These are phyloP conservation scores for Coprinellus micaceus DNA, from an alignment of 768 basidiomycete species.

Conservation along the genomic window DNA sequence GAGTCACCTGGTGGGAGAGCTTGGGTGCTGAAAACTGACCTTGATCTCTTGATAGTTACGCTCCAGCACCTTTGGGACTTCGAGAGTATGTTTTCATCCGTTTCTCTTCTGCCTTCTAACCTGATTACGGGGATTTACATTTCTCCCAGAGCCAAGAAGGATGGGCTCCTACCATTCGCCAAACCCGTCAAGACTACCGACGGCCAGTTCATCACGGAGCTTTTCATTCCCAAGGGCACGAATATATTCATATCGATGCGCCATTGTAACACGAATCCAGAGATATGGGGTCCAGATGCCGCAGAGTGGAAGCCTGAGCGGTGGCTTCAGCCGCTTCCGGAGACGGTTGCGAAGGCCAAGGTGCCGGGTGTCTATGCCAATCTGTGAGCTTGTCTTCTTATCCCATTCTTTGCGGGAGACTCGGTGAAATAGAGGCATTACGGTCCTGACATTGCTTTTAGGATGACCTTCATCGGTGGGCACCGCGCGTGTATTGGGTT, in stretches of 20 bases:
- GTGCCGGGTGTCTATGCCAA: conserved; percentile 44
- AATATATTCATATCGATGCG: conserved; percentile 23
- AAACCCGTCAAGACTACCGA: conserved; percentile 22
- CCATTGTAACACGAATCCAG: conserved; percentile 36
- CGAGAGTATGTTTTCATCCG: conserved; percentile 14
- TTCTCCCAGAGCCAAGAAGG: conserved; percentile 17
- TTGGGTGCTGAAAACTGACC: conserved; percentile 19
- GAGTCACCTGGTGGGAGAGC: conserved; percentile 19
- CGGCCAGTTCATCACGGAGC: conserved; percentile 24
- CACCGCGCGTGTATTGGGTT: conserved; percentile 37
- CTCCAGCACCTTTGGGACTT: conserved; percentile 20
- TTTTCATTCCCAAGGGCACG: conserved; percentile 37
- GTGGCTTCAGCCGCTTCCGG: conserved; percentile 36
- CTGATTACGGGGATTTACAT: background rate
- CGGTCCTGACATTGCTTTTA: conserved; percentile 24
- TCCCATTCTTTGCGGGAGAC: too few species aligned
- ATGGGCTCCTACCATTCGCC: conserved; percentile 21
- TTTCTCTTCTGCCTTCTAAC: background rate
- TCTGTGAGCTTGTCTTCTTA: conserved; percentile 22
- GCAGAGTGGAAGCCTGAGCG: conserved; percentile 47
- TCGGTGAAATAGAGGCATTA: too few species aligned
- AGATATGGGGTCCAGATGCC: conserved; percentile 47
- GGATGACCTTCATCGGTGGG: conserved; percentile 45
- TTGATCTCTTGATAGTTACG: conserved; percentile 5
- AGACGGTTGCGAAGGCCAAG: conserved; percentile 27